These are phyloP conservation scores for Striga asiatica DNA, from an alignment of 257 asterid species.

Conservation along the genomic window DNA sequence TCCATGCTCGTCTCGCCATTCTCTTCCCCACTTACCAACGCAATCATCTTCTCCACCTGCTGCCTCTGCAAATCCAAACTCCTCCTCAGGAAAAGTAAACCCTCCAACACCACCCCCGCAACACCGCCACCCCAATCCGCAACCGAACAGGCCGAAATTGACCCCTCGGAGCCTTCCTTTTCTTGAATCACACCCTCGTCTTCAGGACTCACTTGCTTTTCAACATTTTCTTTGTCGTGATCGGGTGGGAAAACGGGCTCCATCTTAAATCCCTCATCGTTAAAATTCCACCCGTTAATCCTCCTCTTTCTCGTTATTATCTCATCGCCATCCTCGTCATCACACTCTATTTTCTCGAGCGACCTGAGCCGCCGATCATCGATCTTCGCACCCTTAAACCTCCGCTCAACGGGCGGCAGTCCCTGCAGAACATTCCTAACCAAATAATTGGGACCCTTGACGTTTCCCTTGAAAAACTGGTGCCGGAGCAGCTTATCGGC, in stretches of 20 bases:
- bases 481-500: slow-evolving; percentile 62
- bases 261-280: slow-evolving; percentile 50
- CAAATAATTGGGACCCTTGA: slow-evolving; percentile 43
- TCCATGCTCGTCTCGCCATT: slow-evolving; percentile 26
- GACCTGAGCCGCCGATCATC: background rate
- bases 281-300: slow-evolving; percentile 84
- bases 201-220: slow-evolving; percentile 19
- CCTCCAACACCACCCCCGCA: slow-evolving; percentile 27
- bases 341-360: background rate
- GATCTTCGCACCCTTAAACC: slow-evolving; percentile 21
- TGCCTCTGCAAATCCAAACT: slow-evolving; percentile 51
- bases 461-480: slow-evolving; percentile 49
- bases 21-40: slow-evolving; percentile 22
- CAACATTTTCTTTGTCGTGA: slow-evolving; percentile 11
- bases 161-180: too few relatives aligned
- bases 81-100: slow-evolving; percentile 32
- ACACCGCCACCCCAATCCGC: background rate
- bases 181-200: too few relatives aligned
- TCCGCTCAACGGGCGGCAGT: slow-evolving; percentile 54
- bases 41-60: slow-evolving; percentile 38
- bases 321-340: slow-evolving; percentile 21
- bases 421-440: slow-evolving; percentile 58
- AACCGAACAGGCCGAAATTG: too few relatives aligned
- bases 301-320: slow-evolving; percentile 38
- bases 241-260: slow-evolving; percentile 57